These are phyloP conservation scores for Stygiomarasmius scandens DNA, from an alignment of 1,284 basidiomycete genomes.

Conservation along the genomic window DNA sequence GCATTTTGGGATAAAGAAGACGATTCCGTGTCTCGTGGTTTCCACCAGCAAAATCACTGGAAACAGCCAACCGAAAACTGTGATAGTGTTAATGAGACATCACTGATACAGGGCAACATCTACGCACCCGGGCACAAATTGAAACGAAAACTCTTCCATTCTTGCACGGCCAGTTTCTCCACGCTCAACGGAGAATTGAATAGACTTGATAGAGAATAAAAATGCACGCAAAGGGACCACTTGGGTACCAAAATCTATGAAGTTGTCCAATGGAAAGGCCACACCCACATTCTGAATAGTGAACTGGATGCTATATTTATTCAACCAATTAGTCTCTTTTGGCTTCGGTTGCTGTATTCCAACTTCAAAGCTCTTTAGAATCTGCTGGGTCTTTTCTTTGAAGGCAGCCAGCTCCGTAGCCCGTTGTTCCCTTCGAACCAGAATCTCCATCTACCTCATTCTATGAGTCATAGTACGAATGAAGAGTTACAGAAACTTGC, in stretches of 20 bases:
- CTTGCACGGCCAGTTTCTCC: conserved; percentile 80
- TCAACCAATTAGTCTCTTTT: conserved; percentile 56
- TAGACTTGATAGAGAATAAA: conserved; percentile 76
- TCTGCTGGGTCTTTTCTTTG: conserved; percentile 74
- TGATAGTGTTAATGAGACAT: conserved; percentile 4
- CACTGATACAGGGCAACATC: not conserved
- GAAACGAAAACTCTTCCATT: conserved; percentile 76
- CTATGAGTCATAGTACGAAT: conserved; percentile 6
- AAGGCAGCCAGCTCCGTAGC: conserved; percentile 78
- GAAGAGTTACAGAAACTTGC: conserved; percentile 36
- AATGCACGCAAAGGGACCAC: conserved; percentile 70
- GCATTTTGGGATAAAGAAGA: conserved; percentile 80
- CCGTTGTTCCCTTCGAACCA: conserved; percentile 71
- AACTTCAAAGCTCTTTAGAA: conserved; percentile 75
- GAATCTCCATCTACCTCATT: conserved; percentile 66
- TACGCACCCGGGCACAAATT: conserved; percentile 77
- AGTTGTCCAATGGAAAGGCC: conserved; percentile 80
- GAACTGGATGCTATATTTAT: conserved; percentile 66
- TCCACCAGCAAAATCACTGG: conserved; percentile 72
- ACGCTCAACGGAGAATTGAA: conserved; percentile 72
- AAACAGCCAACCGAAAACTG: conserved; percentile 77
- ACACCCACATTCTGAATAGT: conserved; percentile 75
- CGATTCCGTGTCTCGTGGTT: conserved; percentile 75
- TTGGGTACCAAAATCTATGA: conserved; percentile 51
- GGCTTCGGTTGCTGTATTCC: conserved; percentile 45